phyloP scores from a whole-genome alignment of 805 yeast species.

The Vanderwaltozyma yarrowii region DNA sequence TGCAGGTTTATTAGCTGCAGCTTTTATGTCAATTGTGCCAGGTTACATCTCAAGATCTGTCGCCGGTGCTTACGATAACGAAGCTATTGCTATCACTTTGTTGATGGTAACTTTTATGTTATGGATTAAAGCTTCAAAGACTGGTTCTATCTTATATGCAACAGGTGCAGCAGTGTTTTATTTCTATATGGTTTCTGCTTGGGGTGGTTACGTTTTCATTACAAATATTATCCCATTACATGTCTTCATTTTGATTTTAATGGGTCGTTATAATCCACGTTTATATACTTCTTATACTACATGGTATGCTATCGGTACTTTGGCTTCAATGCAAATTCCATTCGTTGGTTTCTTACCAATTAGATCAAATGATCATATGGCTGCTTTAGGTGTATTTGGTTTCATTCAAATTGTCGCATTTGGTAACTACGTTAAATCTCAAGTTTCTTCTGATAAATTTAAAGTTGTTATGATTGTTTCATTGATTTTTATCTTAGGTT shows the following conservation, averaged over 20 bases:
- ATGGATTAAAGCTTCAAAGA: slow-evolving; percentile 90
- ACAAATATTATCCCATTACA: slow-evolving; percentile 96
- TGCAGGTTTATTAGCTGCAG: slow-evolving; percentile 87
- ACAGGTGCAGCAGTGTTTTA: slow-evolving; percentile 77
- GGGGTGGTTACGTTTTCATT: slow-evolving; percentile 99
- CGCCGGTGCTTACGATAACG: slow-evolving; percentile 98
- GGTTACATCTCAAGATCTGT: slow-evolving; percentile 98
- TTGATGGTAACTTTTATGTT: slow-evolving; percentile 91
- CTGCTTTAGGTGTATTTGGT: slow-evolving; percentile 95
- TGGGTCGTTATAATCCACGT: slow-evolving; percentile 86
- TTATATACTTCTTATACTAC: slow-evolving; percentile 87
- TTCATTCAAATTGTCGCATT: slow-evolving; percentile 81
- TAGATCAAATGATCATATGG: slow-evolving; percentile 96
- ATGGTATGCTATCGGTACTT: slow-evolving; percentile 96
- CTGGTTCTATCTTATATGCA: slow-evolving; percentile 81
- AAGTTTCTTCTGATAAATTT: slow-evolving; percentile 65
- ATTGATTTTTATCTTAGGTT: slow-evolving; percentile 39
- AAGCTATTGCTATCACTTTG: slow-evolving; percentile 94
- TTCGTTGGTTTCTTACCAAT: slow-evolving; percentile 97
- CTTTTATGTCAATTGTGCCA: slow-evolving; percentile 95
- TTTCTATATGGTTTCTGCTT: slow-evolving; percentile 98
- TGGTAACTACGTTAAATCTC: slow-evolving; percentile 69
- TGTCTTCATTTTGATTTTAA: slow-evolving; percentile 75
- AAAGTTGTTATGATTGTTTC: slow-evolving; percentile 55
- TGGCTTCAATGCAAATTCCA: slow-evolving; percentile 98